phyloP scores from a whole-genome alignment of 495 filamentous ascomycete species.

The Xylaria sp. region DNA sequence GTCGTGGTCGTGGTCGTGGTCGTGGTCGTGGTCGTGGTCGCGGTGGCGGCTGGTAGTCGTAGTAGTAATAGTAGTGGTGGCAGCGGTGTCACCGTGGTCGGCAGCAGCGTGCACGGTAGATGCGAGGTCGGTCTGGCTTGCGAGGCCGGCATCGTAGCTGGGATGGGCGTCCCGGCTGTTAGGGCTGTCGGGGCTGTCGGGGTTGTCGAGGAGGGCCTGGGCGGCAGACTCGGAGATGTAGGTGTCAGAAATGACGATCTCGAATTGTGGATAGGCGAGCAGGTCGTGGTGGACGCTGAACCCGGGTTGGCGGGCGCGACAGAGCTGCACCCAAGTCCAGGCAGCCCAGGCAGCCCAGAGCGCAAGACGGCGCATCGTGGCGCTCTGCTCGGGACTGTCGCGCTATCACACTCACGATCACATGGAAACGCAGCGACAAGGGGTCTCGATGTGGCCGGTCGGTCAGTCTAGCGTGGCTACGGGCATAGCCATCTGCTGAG shows the following conservation, averaged over 20 bases:
- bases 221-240: slow-evolving; percentile 78
- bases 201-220: slow-evolving; percentile 58
- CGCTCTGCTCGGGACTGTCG: slow-evolving; percentile 40
- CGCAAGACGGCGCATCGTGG: slow-evolving; percentile 58
- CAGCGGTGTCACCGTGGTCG: slow-evolving; percentile 31
- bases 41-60: too few relatives aligned
- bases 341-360: slow-evolving; percentile 47
- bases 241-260: slow-evolving; percentile 77
- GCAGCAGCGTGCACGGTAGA: slow-evolving; percentile 41
- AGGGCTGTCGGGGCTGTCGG: slow-evolving; percentile 28
- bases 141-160: slow-evolving; percentile 40
- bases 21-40: too few relatives aligned
- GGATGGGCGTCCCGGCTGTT: slow-evolving; percentile 32
- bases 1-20: slow-evolving; percentile 32
- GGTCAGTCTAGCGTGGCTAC: neutral
- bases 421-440: slow-evolving; percentile 31
- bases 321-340: slow-evolving; percentile 43
- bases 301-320: slow-evolving; percentile 50
- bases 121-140: slow-evolving; percentile 46
- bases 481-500: slow-evolving; percentile 15
- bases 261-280: slow-evolving; percentile 91
- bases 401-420: too few relatives aligned
- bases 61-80: too few relatives aligned
- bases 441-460: slow-evolving; percentile 9
- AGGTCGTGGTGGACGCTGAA: slow-evolving; percentile 85